A percentile compares a stretch with the other conserved stretches of the same genome.
These are phyloP conservation scores for Phytopythium litorale DNA, from an alignment of 352 stramenopile species.

Conservation along the genomic window DNA sequence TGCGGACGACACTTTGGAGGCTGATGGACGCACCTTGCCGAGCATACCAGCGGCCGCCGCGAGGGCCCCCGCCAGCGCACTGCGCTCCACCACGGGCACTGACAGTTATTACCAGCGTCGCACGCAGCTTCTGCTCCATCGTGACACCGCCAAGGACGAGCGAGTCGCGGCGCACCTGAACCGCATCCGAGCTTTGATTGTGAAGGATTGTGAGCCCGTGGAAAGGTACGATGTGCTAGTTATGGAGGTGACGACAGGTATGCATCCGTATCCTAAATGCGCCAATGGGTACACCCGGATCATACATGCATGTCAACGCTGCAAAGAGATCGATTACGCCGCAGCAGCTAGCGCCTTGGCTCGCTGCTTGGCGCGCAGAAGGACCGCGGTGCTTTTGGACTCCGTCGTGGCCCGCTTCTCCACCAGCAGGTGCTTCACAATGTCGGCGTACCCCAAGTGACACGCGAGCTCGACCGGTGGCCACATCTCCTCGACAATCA, in stretches of 20 bases:
- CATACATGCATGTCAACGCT: too few species aligned
- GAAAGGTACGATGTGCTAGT: too few species aligned
- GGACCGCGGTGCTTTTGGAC: background rate
- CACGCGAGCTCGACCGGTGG: slow-evolving; percentile 3
- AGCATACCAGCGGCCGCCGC: slow-evolving; percentile 49
- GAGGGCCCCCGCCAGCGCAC: slow-evolving; percentile 53
- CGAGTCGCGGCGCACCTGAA: too few species aligned
- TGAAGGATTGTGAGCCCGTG: background rate
- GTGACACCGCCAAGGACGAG: background rate
- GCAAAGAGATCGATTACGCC: too few species aligned
- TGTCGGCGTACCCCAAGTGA: background rate
- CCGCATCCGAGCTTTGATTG: background rate
- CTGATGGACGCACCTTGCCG: slow-evolving; percentile 35
- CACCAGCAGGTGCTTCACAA: slow-evolving; percentile 28
- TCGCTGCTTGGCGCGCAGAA: background rate
- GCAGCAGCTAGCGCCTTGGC: background rate
- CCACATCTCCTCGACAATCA: slow-evolving; percentile 6
- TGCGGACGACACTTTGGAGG: background rate
- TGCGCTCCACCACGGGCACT: slow-evolving; percentile 5
- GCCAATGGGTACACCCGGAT: too few species aligned
- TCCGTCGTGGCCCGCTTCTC: slow-evolving; percentile 14
- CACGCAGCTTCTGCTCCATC: background rate
- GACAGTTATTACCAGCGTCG: background rate
- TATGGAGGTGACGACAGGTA: too few species aligned
- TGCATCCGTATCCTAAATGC: too few species aligned